These are phyloP conservation scores for Neurospora hispaniola DNA, from an alignment of 495 filamentous ascomycete species.

Conservation along the genomic window DNA sequence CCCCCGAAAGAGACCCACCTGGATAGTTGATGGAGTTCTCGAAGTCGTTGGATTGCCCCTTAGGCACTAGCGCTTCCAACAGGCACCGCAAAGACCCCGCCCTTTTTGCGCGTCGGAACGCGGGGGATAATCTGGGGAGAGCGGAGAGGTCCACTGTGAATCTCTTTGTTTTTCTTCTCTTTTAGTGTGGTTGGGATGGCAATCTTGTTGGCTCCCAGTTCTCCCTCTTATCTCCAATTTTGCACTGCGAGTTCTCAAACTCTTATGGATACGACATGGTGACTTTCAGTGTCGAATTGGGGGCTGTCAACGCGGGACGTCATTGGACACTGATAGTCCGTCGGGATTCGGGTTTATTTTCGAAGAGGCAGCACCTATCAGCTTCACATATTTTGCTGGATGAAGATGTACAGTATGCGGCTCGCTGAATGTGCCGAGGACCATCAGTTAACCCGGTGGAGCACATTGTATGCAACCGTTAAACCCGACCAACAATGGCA, in stretches of 20 bases:
- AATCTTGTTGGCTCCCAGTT: background rate
- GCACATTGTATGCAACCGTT: background rate
- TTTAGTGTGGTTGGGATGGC: background rate
- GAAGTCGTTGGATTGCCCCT: slow-evolving; percentile 3
- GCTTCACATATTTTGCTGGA: background rate
- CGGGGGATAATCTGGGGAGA: background rate
- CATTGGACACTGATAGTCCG: background rate
- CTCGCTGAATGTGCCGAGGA: background rate
- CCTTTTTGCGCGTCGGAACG: background rate
- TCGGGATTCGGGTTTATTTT: background rate
- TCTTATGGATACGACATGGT: background rate
- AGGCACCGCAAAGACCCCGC: slow-evolving; percentile 4
- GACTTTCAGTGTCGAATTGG: background rate
- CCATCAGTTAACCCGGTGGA: background rate
- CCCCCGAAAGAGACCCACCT: background rate
- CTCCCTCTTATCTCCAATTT: background rate
- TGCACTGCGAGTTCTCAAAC: background rate
- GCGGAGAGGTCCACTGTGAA: background rate
- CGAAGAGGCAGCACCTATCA: background rate
- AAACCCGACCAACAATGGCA: background rate
- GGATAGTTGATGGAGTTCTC: slow-evolving; percentile 3
- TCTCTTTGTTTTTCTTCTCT: background rate
- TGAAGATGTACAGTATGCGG: background rate
- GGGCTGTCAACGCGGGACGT: background rate
- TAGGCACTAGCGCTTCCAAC: slow-evolving; percentile 4